phyloP scores from a whole-genome alignment of 2,329 filamentous ascomycete genomes.

The Ophiostoma angusticollis region DNA sequence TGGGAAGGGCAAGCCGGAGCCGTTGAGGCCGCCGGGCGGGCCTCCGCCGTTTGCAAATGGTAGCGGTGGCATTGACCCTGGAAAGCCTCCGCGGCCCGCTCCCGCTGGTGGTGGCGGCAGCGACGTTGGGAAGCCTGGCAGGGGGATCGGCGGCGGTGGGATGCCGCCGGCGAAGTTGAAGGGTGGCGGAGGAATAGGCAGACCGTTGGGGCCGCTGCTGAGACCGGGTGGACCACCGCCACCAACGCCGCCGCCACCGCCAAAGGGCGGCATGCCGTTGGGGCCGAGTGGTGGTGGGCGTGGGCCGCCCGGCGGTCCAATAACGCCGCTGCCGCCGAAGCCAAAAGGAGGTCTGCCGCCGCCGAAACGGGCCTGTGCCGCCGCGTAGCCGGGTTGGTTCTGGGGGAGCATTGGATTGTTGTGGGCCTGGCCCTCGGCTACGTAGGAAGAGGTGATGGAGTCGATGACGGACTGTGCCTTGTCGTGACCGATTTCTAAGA shows the following conservation, averaged over 20 bases:
- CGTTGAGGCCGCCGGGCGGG: neutral
- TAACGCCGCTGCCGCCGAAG: neutral
- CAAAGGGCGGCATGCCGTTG: constrained; percentile 26
- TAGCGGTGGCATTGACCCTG: too few relatives aligned
- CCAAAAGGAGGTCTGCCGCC: constrained; percentile 19
- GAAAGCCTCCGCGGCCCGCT: too few relatives aligned
- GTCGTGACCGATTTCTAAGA: constrained; percentile 84
- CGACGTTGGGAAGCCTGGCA: constrained; percentile 8
- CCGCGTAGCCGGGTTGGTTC: constrained; percentile 44
- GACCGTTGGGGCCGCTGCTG: constrained; percentile 25
- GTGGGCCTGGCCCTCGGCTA: constrained; percentile 73
- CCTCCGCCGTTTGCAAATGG: too few relatives aligned
- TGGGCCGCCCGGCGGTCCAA: constrained; percentile 21
- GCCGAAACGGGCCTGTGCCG: constrained; percentile 15
- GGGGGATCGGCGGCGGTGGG: constrained; percentile 17
- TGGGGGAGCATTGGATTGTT: constrained; percentile 72
- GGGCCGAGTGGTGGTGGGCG: constrained; percentile 40
- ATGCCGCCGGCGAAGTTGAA: constrained; percentile 23
- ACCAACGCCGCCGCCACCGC: neutral
- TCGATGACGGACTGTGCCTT: constrained; percentile 98
- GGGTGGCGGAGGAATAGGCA: constrained; percentile 27
- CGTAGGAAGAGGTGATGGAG: constrained; percentile 91
- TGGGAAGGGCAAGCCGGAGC: constrained; percentile 24
- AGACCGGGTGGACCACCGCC: constrained; percentile 48
- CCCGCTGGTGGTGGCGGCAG: too few relatives aligned